Conservation (phyloP, 169 alveolate species). For the Plasmodium vivax region DNA sequence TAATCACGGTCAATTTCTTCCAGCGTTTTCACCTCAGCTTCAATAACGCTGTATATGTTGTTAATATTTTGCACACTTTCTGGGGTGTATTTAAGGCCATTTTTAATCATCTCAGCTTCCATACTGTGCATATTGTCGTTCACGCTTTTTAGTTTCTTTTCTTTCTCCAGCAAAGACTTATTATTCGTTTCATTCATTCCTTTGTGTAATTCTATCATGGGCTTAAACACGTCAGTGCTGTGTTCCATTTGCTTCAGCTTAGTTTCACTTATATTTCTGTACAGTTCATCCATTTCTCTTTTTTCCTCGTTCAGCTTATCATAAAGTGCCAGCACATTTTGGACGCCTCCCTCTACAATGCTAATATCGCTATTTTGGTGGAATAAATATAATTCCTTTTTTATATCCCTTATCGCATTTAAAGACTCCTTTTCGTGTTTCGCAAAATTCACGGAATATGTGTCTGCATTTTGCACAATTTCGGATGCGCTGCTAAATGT, state of each 20-base stretch:
- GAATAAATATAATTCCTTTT: not conserved
- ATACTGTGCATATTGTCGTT: not conserved
- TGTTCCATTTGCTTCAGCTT: conserved; percentile 2
- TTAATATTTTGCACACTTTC: not conserved
- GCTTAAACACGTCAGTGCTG: conserved; percentile 5
- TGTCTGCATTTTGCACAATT: not conserved
- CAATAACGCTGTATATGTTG: not conserved
- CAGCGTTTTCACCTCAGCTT: not conserved
- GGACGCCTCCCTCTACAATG: not conserved
- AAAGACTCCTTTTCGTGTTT: not conserved
- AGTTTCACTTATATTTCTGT: not conserved
- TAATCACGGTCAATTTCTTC: not conserved
- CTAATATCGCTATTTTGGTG: not conserved
- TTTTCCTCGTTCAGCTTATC: not conserved
- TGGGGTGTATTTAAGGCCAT: not conserved
- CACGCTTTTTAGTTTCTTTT: not conserved
- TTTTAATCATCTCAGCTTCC: not conserved
- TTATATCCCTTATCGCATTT: not conserved
- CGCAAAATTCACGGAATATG: not conserved
- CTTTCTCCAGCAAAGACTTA: not conserved
- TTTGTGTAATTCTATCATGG: not conserved
- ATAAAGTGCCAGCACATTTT: not conserved
- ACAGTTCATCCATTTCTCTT: not conserved
- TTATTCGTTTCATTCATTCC: not conserved
- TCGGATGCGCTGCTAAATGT: not conserved